Evolutionary conservation across 345 rosid species (phyloP), one percentile per base, ranked within the genome.

Genomic region (Erucastrum elatum): DNA sequence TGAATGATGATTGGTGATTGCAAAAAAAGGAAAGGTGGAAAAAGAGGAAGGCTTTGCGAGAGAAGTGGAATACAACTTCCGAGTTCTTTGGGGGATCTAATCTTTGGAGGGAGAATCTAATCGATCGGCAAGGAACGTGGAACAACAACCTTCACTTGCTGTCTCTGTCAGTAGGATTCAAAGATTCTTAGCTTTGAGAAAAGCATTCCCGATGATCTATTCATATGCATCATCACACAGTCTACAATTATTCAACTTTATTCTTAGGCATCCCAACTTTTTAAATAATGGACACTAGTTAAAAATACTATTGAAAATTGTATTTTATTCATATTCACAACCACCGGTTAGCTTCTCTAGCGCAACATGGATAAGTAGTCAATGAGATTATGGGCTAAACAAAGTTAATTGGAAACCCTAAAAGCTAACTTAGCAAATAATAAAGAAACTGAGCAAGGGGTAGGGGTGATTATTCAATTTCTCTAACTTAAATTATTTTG

Each of bases 101-200:
- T 66, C 30, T 74, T 31, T 41, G 46, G 34, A 72, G 61, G 25
- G 58, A 55, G 77, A 78, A 72, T 78, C 35, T 60, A 49, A 66
- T 56, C 4, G 35, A 70, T 64, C 2, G 29, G 71, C 2, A 51
- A 71, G 72, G 51, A 51, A 68, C 83, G 83, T 80, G 83, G 25
- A 75, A 70, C 72, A 74, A 80, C 72, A 30, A 25, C 73, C 75
- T 80, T 75, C 83, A 80, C 83, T 70, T 65, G 25, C 58, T 75
- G 76, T 75, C 83, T 62, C 56, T 75, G 72, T 80, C 59, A 25
- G 9, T 10, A 59, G 62, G 82, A 63, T 74, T 70, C 75, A 41
- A 64, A 44, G 46, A 64, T 75, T 75, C 79, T 51, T 56, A 56
- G 25, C 13, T 61, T 2, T 64, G 61, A 53, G 21, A 63, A 51